phyloP scores from a whole-genome alignment of 2,329 filamentous ascomycete genomes.

The Aciculosporium take region DNA sequence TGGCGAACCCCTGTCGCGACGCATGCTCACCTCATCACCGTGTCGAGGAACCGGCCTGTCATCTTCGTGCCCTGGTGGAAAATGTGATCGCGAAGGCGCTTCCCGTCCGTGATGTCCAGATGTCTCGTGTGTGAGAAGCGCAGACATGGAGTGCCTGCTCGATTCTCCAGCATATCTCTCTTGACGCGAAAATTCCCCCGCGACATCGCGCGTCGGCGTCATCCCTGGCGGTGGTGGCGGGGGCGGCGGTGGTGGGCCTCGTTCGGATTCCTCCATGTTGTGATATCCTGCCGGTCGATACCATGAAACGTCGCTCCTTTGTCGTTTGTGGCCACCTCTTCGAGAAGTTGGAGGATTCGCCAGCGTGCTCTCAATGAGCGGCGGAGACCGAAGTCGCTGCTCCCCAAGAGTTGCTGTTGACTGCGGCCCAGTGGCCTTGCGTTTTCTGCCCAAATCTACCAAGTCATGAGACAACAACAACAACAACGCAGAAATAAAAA shows the following conservation, averaged over 20 bases:
- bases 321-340: slow-evolving; percentile 19
- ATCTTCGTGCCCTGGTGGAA: slow-evolving; percentile 1
- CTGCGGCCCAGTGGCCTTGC: slow-evolving; percentile 49
- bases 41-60: slow-evolving; percentile 2
- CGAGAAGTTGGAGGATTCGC: slow-evolving; percentile 14
- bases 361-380: slow-evolving; percentile 15
- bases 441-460: slow-evolving; percentile 70
- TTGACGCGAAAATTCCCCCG: slow-evolving; percentile 8
- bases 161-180: slow-evolving; percentile 17
- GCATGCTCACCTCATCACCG: slow-evolving; percentile 5
- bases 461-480: too few species aligned
- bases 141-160: slow-evolving; percentile 21
- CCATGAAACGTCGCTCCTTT: slow-evolving; percentile 24
- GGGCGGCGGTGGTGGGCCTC: slow-evolving; percentile 6
- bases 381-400: slow-evolving; percentile 20
- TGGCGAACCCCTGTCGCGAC: slow-evolving; percentile 7
- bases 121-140: slow-evolving; percentile 15
- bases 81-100: slow-evolving; percentile 6
- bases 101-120: slow-evolving; percentile 10
- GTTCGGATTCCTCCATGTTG: slow-evolving; percentile 10
- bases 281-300: slow-evolving; percentile 16
- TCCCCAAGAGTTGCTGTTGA: slow-evolving; percentile 15
- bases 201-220: slow-evolving; percentile 9
- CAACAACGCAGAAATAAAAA: not conserved
- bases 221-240: not conserved